Evolutionary conservation across 2,329 filamentous ascomycete species (phyloP).

Genomic region (Xylaria sp.): DNA sequence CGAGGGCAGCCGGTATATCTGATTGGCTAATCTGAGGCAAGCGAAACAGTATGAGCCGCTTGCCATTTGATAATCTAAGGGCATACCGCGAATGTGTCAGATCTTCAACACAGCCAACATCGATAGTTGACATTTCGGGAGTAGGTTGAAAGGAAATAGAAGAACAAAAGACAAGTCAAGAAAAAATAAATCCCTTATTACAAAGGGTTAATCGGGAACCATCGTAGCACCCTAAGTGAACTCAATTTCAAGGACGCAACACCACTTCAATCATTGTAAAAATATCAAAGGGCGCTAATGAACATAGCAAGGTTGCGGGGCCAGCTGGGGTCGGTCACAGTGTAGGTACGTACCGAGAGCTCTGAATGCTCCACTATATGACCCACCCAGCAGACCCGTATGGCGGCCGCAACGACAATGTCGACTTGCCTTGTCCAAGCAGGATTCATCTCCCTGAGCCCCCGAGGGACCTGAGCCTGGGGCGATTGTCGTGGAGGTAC

Average conservation of each 20-base stretch:
- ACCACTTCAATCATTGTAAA: neutral
- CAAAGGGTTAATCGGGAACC: neutral
- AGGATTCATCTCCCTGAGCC: no score
- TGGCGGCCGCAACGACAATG: no score
- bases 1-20: slow-evolving; percentile 47
- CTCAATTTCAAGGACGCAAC: neutral
- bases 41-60: slow-evolving; percentile 59
- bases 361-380: no score
- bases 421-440: no score
- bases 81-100: slow-evolving; percentile 57
- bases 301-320: neutral
- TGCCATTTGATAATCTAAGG: slow-evolving; percentile 56
- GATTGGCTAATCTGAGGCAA: slow-evolving; percentile 54
- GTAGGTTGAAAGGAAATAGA: neutral
- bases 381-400: no score
- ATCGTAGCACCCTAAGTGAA: neutral
- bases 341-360: no score
- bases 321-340: no score
- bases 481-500: no score
- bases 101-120: slow-evolving; percentile 48
- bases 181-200: neutral
- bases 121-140: slow-evolving; percentile 46
- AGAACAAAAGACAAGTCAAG: neutral
- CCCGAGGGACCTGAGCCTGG: no score
- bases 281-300: neutral